Conservation (phyloP, 2,329 filamentous ascomycete genomes). For the Cryphonectria naterciae region DNA sequence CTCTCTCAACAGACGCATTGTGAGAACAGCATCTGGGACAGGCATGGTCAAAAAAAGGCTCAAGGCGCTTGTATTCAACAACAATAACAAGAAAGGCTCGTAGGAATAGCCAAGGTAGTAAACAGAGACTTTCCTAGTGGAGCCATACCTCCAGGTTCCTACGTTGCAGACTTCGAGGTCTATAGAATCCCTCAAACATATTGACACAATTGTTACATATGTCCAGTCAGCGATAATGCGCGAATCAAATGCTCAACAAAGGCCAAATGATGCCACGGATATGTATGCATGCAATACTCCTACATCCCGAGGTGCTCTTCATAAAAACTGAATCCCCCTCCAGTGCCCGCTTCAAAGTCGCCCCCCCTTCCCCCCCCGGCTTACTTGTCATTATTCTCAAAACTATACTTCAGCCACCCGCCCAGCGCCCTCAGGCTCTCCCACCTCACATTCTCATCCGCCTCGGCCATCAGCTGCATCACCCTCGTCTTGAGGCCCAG, state of each 20-base stretch:
- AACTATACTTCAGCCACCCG: conserved; percentile 67
- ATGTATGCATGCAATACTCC: conserved; percentile 26
- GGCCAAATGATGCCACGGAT: neutral
- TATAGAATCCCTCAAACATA: neutral
- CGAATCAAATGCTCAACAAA: neutral
- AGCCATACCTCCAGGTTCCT: neutral
- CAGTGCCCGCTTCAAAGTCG: too few relatives aligned
- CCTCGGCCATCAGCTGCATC: conserved; percentile 92
- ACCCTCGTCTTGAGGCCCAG: conserved; percentile 82
- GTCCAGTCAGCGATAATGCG: neutral
- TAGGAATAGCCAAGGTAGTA: neutral
- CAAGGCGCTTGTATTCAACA: conserved; percentile 9
- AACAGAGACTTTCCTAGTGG: neutral
- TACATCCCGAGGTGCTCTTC: conserved; percentile 22
- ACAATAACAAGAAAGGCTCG: conserved; percentile 2
- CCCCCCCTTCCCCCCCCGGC: neutral
- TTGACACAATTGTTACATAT: neutral
- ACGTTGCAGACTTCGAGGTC: neutral
- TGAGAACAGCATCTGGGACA: neutral
- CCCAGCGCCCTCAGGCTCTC: conserved; percentile 85
- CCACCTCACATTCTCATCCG: conserved; percentile 88
- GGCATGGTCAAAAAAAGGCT: neutral
- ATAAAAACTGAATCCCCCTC: neutral
- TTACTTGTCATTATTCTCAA: conserved; percentile 47
- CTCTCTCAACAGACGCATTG: neutral